Base-by-base conservation (phyloP, 345 rosid species). In the Raphanus raphanistrum region DNA sequence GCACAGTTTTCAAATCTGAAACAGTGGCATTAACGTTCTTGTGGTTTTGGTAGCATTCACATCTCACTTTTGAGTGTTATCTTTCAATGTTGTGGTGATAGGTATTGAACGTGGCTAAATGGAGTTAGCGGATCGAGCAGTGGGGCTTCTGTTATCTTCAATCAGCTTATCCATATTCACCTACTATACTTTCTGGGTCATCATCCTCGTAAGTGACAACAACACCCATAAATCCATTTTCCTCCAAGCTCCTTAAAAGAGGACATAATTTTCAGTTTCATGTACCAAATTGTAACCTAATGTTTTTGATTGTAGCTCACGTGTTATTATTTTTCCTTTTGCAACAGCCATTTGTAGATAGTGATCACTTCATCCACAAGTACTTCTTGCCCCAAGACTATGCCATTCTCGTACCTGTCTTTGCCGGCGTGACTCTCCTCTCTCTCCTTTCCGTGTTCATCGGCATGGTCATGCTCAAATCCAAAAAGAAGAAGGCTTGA, bases 281-380 rank as follows among this genome's bases (percentile, higher is more conserved):
- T 58, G 54, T 65, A 66, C 32, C 21, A 21, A 66, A 1, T 17
- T 50, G 27, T 73, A 16, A 45, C 31, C 4, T 48, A 50, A 57
- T 25, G 7, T 29, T 54, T n/a, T 45, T 15, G 59, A 70, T 54
- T 4, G 2, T 32, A n/a, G 0, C 68, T 76, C 12, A 76, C 3
- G 45, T 62, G 15, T 33, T 33, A 10, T 21, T 21, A 21, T 21
- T 21, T 21, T 21, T 21, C 21, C 21, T 21, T 21, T 33, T 75
- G 27, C 93, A 95, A 31, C 93, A 95, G 98, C 99, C 97, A 68
- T 95, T 95, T 80, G 99, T 95, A 54, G 97, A 95, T 71, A 79
- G 77, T 13, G 92, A 90, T 81, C 93, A 95, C 84, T 92, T 92
- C 57, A 75, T 95, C 82, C 98, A 92, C 89, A 83, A 81, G 79